Conservation (phyloP, 2,329 filamentous ascomycete species). For the Sporothrix protearum region DNA sequence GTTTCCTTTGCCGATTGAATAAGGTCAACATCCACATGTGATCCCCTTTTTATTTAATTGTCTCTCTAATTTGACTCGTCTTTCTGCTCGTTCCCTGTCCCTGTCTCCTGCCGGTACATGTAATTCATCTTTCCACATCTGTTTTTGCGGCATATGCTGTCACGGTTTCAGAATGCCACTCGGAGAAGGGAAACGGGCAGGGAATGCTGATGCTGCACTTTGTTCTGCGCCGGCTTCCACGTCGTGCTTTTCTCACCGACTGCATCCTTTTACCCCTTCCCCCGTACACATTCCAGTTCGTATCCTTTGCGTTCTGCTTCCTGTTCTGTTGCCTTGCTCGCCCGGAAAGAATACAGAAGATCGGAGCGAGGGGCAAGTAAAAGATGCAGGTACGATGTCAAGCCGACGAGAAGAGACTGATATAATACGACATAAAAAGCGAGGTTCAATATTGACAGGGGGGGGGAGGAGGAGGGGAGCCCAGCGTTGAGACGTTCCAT, state of each 20-base stretch:
- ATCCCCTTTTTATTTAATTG: no score
- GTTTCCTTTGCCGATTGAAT: not conserved
- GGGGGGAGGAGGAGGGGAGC: not conserved
- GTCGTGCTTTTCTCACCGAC: not conserved
- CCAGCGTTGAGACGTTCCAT: constrained; percentile 22
- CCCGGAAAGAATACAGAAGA: constrained; percentile 14
- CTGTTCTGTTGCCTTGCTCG: not conserved
- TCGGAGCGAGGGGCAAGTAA: not conserved
- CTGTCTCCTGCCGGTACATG: not conserved
- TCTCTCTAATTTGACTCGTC: not conserved
- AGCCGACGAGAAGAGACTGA: not conserved
- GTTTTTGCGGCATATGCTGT: not conserved
- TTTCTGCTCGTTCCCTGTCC: not conserved
- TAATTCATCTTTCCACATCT: not conserved
- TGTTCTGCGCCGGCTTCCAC: not conserved
- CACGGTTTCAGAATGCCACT: not conserved
- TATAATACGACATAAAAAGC: not conserved
- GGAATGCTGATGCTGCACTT: not conserved
- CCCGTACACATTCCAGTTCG: not conserved
- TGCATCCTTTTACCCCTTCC: no score
- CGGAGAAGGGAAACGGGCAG: not conserved
- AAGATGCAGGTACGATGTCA: not conserved
- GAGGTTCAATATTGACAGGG: not conserved
- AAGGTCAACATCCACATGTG: not conserved
- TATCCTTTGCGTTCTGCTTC: not conserved